Conservation (phyloP, 805 yeast species). For the Kazachstania bromeliacearum region DNA sequence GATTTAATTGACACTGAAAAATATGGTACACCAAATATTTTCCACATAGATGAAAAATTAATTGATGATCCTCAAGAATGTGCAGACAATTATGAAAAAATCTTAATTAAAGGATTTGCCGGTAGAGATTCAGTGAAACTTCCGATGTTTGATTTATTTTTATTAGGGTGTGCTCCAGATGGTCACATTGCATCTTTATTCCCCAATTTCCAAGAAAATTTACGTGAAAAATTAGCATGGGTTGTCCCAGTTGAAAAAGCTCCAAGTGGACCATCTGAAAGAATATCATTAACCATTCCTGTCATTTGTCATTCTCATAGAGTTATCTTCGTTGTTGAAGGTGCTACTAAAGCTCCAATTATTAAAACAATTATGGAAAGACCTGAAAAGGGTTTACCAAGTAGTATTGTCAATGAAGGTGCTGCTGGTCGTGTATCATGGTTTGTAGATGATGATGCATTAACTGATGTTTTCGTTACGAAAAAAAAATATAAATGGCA, state of each 20-base stretch:
- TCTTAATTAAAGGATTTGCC: slow-evolving; percentile 81
- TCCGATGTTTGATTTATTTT: slow-evolving; percentile 85
- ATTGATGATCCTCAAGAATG: slow-evolving; percentile 80
- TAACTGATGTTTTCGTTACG: slow-evolving; percentile 55
- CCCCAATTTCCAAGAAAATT: slow-evolving; percentile 75
- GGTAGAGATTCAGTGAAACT: slow-evolving; percentile 91
- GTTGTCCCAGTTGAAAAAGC: slow-evolving; percentile 87
- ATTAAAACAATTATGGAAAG: slow-evolving; percentile 88
- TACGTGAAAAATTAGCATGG: slow-evolving; percentile 91
- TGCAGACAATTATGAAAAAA: slow-evolving; percentile 87
- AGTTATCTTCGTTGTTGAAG: slow-evolving; percentile 93
- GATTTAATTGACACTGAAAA: slow-evolving; percentile 38
- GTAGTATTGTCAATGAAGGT: slow-evolving; percentile 85
- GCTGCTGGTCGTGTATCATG: slow-evolving; percentile 96
- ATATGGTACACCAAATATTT: slow-evolving; percentile 55
- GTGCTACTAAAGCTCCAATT: slow-evolving; percentile 89
- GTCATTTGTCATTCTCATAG: slow-evolving; percentile 90
- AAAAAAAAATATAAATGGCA: slow-evolving; percentile 25
- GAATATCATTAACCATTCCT: slow-evolving; percentile 87
- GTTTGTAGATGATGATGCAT: slow-evolving; percentile 94
- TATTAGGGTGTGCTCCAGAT: slow-evolving; percentile 97
- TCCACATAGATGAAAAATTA: slow-evolving; percentile 70
- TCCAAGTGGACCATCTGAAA: slow-evolving; percentile 75
- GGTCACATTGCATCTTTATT: slow-evolving; percentile 96
- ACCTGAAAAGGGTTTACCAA: slow-evolving; percentile 93